These are phyloP conservation scores for Beta corolliflora DNA, from an alignment of 179 eudicot species.

Conservation along the genomic window DNA sequence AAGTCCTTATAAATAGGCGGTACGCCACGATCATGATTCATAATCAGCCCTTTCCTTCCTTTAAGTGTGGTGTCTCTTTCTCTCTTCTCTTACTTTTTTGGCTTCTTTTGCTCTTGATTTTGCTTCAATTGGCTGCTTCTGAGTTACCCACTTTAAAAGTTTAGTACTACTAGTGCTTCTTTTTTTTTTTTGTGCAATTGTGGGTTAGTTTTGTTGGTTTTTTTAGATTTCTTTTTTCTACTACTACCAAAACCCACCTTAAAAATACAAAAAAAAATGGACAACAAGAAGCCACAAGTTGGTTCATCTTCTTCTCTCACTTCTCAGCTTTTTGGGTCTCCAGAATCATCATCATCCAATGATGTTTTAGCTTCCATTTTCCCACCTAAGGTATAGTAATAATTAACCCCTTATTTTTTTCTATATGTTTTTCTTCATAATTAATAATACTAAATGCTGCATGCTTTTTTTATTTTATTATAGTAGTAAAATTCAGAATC, in stretches of 20 bases:
- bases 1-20: slow-evolving; percentile 23
- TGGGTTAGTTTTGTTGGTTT: slow-evolving; percentile 14
- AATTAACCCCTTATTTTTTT: background rate
- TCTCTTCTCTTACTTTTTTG: background rate
- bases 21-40: slow-evolving; percentile 13
- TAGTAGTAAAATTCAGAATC: background rate
- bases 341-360: slow-evolving; percentile 28
- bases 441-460: background rate
- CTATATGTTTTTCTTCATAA: background rate
- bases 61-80: background rate
- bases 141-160: background rate
- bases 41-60: background rate
- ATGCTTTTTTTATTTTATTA: background rate
- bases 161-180: background rate
- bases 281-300: slow-evolving; percentile 31
- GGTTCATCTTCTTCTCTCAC: slow-evolving; percentile 33
- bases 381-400: slow-evolving; percentile 39
- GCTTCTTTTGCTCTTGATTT: background rate
- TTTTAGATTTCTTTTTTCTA: background rate
- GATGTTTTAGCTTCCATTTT: slow-evolving; percentile 49
- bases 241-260: background rate
- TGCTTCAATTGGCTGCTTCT: background rate
- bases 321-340: slow-evolving; percentile 46
- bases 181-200: background rate
- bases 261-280: slow-evolving; percentile 12